Percentiles rank a stretch among this genome's conserved stretches.
phyloP scores from a whole-genome alignment of 2,329 filamentous ascomycete genomes.

The Ustulina deusta region DNA sequence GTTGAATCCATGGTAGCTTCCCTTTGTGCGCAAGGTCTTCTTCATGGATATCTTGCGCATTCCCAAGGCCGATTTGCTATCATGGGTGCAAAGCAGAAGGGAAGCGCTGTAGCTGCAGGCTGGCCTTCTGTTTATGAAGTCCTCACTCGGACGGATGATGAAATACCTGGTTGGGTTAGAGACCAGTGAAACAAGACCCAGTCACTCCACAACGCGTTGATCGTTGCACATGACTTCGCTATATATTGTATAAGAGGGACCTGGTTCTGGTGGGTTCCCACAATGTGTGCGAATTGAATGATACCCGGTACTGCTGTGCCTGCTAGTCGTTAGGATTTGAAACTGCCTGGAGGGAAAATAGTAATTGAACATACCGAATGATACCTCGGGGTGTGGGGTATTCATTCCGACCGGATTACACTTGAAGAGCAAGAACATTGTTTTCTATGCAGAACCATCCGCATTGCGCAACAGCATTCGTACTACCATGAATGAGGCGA shows the following conservation, averaged over 20 bases:
- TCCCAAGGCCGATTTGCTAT: slow-evolving; percentile 83
- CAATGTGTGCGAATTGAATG: slow-evolving; percentile 22
- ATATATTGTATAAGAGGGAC: slow-evolving; percentile 20
- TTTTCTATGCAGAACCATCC: background rate
- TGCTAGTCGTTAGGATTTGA: background rate
- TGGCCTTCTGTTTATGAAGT: slow-evolving; percentile 82
- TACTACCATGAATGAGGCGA: slow-evolving; percentile 1
- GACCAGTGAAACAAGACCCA: slow-evolving; percentile 33
- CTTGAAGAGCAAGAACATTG: background rate
- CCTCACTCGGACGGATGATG: slow-evolving; percentile 69
- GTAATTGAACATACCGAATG: background rate
- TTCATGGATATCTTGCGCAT: slow-evolving; percentile 88
- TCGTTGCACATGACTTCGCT: background rate
- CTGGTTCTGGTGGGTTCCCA: background rate
- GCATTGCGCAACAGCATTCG: background rate
- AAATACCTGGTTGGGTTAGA: slow-evolving; percentile 53
- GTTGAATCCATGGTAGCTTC: slow-evolving; percentile 83
- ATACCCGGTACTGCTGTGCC: slow-evolving; percentile 25
- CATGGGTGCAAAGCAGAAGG: slow-evolving; percentile 77
- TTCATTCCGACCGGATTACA: background rate
- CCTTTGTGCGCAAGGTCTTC: slow-evolving; percentile 81
- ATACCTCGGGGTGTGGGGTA: background rate
- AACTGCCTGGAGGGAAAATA: background rate
- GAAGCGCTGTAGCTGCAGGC: slow-evolving; percentile 73
- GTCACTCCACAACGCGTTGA: background rate